Evolutionary conservation across 805 yeast genomes (phyloP).

Genomic region (Teunomyces tritomae): DNA sequence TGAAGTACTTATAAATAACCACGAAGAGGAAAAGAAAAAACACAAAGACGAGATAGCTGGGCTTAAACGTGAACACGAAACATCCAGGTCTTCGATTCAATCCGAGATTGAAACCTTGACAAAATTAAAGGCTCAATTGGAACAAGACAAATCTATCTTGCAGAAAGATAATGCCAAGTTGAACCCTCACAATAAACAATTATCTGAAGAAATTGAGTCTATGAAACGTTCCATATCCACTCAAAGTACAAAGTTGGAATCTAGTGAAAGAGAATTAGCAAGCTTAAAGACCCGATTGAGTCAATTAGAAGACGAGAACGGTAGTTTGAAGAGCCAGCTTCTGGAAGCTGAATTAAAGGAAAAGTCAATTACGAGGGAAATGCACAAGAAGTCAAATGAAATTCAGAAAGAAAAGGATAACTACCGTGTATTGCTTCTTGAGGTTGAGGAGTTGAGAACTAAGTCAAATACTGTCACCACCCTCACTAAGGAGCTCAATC

Average conservation of each 20-base stretch:
- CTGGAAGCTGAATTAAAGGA: conserved; percentile 13
- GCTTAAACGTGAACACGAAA: conserved; percentile 9
- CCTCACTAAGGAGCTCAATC: neutral
- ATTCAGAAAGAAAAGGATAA: conserved; percentile 15
- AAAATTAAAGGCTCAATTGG: conserved; percentile 1
- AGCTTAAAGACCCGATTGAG: conserved; percentile 10
- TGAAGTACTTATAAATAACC: conserved; percentile 7
- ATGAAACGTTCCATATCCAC: conserved; percentile 12
- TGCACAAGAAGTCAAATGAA: conserved; percentile 20
- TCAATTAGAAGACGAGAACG: conserved; percentile 11
- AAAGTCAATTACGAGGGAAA: conserved; percentile 11
- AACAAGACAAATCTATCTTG: conserved; percentile 5
- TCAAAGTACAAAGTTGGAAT: conserved; percentile 7
- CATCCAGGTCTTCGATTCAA: neutral
- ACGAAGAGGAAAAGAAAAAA: conserved; percentile 9
- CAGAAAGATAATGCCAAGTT: conserved; percentile 10
- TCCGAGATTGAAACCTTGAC: conserved; percentile 11
- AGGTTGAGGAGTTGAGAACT: conserved; percentile 10
- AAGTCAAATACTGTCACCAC: conserved; percentile 1
- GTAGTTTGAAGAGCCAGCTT: conserved; percentile 13
- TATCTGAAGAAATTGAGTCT: conserved; percentile 10
- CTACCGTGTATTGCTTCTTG: conserved; percentile 12
- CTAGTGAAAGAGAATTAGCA: conserved; percentile 14
- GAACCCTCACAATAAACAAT: conserved; percentile 9
- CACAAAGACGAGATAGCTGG: conserved; percentile 7